Conservation (phyloP, 1,284 basidiomycete species). For the Ustilago sp. region DNA sequence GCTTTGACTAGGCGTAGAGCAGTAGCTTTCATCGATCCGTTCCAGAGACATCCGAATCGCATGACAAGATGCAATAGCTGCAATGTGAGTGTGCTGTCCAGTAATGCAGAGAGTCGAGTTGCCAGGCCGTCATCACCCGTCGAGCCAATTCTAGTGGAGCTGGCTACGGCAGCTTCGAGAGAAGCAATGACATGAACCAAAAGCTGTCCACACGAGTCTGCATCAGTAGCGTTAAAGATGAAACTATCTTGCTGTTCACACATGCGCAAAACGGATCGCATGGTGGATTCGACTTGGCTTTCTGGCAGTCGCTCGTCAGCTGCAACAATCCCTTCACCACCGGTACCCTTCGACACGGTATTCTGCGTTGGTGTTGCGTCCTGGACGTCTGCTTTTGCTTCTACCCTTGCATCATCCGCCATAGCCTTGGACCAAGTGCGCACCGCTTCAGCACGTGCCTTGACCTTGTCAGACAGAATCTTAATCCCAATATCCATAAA, state of each 20-base stretch:
- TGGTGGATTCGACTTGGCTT: slow-evolving; percentile 19
- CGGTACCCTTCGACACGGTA: neutral
- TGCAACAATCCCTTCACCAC: neutral
- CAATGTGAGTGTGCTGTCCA: slow-evolving; percentile 14
- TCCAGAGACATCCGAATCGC: slow-evolving; percentile 47
- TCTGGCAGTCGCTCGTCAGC: neutral
- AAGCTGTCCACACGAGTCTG: slow-evolving; percentile 36
- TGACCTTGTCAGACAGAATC: slow-evolving; percentile 33
- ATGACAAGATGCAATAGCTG: slow-evolving; percentile 37
- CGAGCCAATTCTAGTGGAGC: neutral
- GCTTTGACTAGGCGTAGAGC: slow-evolving; percentile 28
- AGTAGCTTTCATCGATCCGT: slow-evolving; percentile 18
- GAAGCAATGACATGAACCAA: slow-evolving; percentile 24
- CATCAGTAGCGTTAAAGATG: slow-evolving; percentile 43
- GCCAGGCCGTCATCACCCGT: neutral
- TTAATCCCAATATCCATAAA: slow-evolving; percentile 50
- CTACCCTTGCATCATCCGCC: neutral
- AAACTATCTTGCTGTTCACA: slow-evolving; percentile 45
- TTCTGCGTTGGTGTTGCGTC: neutral
- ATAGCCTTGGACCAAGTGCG: too few species aligned
- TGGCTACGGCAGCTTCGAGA: slow-evolving; percentile 14
- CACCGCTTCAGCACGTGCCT: slow-evolving; percentile 8
- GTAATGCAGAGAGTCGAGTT: slow-evolving; percentile 1
- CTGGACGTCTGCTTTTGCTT: too few species aligned
- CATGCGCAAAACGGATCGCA: slow-evolving; percentile 37